Base-by-base conservation (phyloP, 2,329 filamentous ascomycete genomes). In the Fusarium odoratissimum region DNA sequence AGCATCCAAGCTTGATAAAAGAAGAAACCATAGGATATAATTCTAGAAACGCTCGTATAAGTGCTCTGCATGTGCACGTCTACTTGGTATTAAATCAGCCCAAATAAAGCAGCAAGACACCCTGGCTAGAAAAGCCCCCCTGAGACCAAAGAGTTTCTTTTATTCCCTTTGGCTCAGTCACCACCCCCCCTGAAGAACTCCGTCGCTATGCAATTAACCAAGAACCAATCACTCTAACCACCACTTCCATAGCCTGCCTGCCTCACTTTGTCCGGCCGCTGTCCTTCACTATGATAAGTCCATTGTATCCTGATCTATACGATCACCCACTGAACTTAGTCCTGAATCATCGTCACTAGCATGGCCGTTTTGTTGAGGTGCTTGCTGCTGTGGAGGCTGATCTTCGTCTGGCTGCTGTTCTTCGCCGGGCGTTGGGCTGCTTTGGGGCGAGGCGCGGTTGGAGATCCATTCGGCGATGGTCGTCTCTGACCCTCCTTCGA, bases 401-500 rank as follows among this genome's bases (percentile, higher is more conserved):
- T 49, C 54, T 44, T 58, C 40, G 9, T 52, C 64, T 8, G 64
- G 42, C 37, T 71, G 56, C 38, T 69, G 48, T n/a, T 58, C 48
- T 46, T 62, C 31, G 37, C 52, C 41, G 14, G 72, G 68, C 17
- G 55, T 48, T 11, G 68, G 72, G 17, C 60, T 69, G 13, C 40
- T 55, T 40, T 58, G 66, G 14, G 72, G 61, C 14, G 71, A 71
- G 37, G 69, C 78, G 17, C 80, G 77, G 57, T 79, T 79, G 40
- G 72, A 73, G 46, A 83, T 81, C 82, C 82, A 83, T 60, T 83
- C 82, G 25, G 77, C 59, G 40, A 83, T 82, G 65, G 75, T 81
- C 21, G 78, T 80, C 31, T 80, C 77, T 13, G 77, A 71, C 25
- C 93, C 93, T 46, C 95, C 95, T 80, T 97, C 95, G 57, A 97